Conservation (phyloP, 169 alveolate species). For the Cryptosporidium xiaoi region DNA sequence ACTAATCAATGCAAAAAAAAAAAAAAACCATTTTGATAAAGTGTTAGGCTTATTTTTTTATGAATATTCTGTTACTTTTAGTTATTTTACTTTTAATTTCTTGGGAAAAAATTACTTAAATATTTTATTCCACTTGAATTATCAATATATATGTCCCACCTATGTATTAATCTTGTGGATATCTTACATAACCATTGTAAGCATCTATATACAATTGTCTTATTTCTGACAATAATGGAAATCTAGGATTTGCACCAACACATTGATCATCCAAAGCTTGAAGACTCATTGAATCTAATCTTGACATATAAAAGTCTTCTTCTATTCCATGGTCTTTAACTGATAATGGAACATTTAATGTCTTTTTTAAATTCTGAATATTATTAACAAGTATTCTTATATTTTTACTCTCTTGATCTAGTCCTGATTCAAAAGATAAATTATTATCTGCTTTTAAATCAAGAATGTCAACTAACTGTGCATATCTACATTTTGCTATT, state of each 20-base stretch:
- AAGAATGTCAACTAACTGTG: slow-evolving; percentile 40
- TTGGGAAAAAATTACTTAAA: background rate
- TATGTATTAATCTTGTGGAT: slow-evolving; percentile 18
- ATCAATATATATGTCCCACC: background rate
- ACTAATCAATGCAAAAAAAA: no score
- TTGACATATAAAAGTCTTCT: slow-evolving; percentile 65
- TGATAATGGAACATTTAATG: slow-evolving; percentile 49
- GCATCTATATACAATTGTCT: slow-evolving; percentile 68
- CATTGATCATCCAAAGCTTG: slow-evolving; percentile 76
- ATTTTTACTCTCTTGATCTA: slow-evolving; percentile 62
- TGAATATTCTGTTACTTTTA: no score
- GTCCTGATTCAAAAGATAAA: background rate
- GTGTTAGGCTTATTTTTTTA: no score
- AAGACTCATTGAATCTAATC: slow-evolving; percentile 58
- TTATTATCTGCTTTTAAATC: slow-evolving; percentile 6
- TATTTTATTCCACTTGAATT: background rate
- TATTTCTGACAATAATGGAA: slow-evolving; percentile 67
- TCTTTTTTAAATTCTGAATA: slow-evolving; percentile 57
- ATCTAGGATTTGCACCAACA: slow-evolving; percentile 74
- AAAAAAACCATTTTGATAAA: no score
- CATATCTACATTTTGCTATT: slow-evolving; percentile 63
- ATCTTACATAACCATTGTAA: slow-evolving; percentile 42
- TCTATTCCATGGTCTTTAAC: slow-evolving; percentile 69
- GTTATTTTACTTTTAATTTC: background rate
- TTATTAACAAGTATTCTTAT: slow-evolving; percentile 46